phyloP scores from a whole-genome alignment of 306 rosid genomes.

The Lotus japonicus region DNA sequence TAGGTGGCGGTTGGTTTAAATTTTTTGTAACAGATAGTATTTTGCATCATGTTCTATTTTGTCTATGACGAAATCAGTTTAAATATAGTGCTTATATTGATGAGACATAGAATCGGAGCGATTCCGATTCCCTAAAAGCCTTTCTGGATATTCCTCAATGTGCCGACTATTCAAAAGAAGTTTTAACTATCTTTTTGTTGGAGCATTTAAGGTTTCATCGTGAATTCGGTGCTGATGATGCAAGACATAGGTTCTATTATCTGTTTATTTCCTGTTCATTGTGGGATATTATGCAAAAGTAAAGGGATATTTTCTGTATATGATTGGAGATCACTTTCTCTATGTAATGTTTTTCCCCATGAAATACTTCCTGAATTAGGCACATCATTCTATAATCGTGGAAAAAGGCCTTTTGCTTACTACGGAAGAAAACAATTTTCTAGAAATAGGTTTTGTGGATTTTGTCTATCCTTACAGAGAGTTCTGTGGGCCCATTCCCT shows the following conservation, averaged over 20 bases:
- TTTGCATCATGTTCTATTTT: conserved; percentile 5
- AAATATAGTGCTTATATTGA: conserved; percentile 3
- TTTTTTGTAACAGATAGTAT: conserved; percentile 2
- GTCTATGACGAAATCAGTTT: background rate
- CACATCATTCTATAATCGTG: background rate
- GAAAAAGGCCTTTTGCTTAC: background rate
- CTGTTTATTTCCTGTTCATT: conserved; percentile 4
- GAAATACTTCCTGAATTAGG: background rate
- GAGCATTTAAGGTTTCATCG: background rate
- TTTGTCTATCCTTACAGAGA: conserved; percentile 5
- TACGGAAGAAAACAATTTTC: background rate
- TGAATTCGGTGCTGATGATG: conserved; percentile 13
- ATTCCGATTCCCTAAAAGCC: too few species aligned
- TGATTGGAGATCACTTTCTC: background rate
- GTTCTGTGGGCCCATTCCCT: background rate
- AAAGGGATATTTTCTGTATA: background rate
- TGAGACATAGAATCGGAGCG: background rate
- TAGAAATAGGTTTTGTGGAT: background rate
- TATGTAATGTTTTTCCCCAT: background rate
- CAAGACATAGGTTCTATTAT: background rate
- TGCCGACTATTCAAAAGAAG: background rate
- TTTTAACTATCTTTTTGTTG: conserved; percentile 7
- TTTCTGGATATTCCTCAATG: too few species aligned
- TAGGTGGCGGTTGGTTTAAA: conserved; percentile 26
- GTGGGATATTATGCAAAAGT: conserved; percentile 13